A percentile compares a stretch with the other conserved stretches of the same genome.
Evolutionary conservation across 1,139 yeast species (phyloP).

Genomic region (Protomyces arabidopsidicola): DNA sequence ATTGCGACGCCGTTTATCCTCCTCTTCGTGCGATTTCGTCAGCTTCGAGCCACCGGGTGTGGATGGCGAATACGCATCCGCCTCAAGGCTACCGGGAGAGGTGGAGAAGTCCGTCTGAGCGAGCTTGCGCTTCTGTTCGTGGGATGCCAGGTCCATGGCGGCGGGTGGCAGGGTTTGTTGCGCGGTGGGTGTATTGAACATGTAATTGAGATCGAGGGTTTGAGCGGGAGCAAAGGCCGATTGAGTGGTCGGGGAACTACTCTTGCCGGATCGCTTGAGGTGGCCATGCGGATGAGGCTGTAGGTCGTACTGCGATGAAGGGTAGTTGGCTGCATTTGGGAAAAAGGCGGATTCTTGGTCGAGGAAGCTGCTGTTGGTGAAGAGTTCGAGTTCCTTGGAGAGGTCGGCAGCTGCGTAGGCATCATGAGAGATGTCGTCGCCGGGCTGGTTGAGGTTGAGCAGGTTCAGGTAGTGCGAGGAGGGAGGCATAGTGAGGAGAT

Average conservation of each 20-base stretch:
- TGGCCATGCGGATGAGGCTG: background rate
- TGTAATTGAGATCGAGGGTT: background rate
- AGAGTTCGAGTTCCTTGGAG: slow-evolving; percentile 20
- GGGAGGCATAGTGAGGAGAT: slow-evolving; percentile 12
- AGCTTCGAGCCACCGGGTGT: background rate
- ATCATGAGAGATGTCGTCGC: slow-evolving; percentile 3
- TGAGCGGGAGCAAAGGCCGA: background rate
- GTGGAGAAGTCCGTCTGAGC: background rate
- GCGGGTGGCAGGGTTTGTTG: background rate
- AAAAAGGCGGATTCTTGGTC: slow-evolving; percentile 5
- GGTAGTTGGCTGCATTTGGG: background rate
- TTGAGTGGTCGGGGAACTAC: background rate
- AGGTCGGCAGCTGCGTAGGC: slow-evolving; percentile 9
- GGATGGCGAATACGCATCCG: slow-evolving; percentile 2
- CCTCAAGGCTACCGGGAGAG: background rate
- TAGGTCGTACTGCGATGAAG: background rate
- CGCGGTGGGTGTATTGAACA: background rate
- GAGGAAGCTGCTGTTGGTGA: slow-evolving; percentile 21
- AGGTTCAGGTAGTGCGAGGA: slow-evolving; percentile 25
- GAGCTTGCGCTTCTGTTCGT: background rate
- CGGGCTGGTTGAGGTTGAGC: slow-evolving; percentile 25
- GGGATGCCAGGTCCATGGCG: background rate
- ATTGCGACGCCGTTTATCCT: slow-evolving; percentile 66
- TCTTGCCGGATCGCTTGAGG: background rate
- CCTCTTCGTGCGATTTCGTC: slow-evolving; percentile 41